Base-by-base conservation (phyloP, 371 early-diverging fungal species). In the Sanchytrium tribonematis region DNA sequence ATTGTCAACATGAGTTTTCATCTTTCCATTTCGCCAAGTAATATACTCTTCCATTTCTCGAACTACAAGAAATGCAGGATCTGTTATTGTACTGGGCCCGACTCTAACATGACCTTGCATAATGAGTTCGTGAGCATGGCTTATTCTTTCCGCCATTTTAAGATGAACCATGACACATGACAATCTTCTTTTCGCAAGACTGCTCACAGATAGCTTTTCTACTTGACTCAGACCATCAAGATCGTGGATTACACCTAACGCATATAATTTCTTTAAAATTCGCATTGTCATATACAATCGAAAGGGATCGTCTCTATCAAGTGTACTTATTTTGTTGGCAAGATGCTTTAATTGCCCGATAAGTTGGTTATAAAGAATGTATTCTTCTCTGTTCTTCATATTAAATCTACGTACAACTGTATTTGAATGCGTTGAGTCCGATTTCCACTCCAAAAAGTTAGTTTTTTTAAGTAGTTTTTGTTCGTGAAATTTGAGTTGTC, bases 21-120 rank as follows among this genome's bases (percentile, higher is more conserved):
- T n/a, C n/a, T n/a, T n/a, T n/a, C n/a, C n/a, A n/a, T n/a, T n/a
- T n/a, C n/a, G n/a, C 99, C 99, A 98, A 1, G 95, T 93, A 1
- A 98, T 89, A 81, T 88, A 97, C 79, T 98, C 98, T 76, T 98
- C 98, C 89, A 96, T 88, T 66, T 85, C 87, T 31, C 91, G 79
- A 68, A 85, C 86, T 2, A 95, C 93, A 69, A 95, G 74, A 71
- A 84, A 95, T 0, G 94, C 93, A 5, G 94, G 91, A 72, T 95
- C 96, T 1, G 85, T 88, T 30, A 95, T 82, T 0, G 85, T 84
- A 71, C 91, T 84, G 17, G 93, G 89, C 0, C 98, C 98, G 1
- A 98, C 90, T 29, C 97, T 85, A 69, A 95, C 81, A 79, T 95
- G 99, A 22, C 99, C 99, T 74, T 97, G 98, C 79, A 94, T 93